Conservation (phyloP, 495 filamentous ascomycete genomes). For the Penicillium diatomitis region DNA sequence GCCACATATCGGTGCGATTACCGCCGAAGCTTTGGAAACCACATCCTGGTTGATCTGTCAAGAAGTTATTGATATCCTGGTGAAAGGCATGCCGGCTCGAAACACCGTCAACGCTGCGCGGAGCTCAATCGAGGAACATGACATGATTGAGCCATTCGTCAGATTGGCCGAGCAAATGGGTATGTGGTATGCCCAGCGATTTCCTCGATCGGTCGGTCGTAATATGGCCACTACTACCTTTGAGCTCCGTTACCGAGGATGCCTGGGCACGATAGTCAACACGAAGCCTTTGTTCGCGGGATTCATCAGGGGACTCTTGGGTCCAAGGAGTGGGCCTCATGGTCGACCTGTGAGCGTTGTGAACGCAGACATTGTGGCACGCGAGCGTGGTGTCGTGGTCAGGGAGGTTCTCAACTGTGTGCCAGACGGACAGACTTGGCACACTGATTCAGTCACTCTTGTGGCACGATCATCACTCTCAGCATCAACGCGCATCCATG, state of each 20-base stretch:
- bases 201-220: slow-evolving; percentile 4
- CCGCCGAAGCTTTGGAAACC: slow-evolving; percentile 66
- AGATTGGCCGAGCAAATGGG: slow-evolving; percentile 60
- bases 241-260: slow-evolving; percentile 60
- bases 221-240: slow-evolving; percentile 45
- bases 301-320: slow-evolving; percentile 57
- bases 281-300: slow-evolving; percentile 63
- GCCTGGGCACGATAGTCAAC: slow-evolving; percentile 50
- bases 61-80: slow-evolving; percentile 58
- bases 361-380: slow-evolving; percentile 58
- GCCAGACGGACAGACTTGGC: slow-evolving; percentile 41
- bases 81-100: slow-evolving; percentile 52
- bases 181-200: slow-evolving; percentile 56
- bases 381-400: slow-evolving; percentile 59
- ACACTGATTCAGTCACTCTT: slow-evolving; percentile 44
- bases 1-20: slow-evolving; percentile 64
- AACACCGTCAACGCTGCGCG: slow-evolving; percentile 65
- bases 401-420: slow-evolving; percentile 54
- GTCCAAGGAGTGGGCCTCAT: slow-evolving; percentile 46
- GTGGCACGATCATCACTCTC: slow-evolving; percentile 28
- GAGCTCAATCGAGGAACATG: slow-evolving; percentile 63
- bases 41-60: slow-evolving; percentile 65
- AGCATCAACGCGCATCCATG: slow-evolving; percentile 12
- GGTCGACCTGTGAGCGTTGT: slow-evolving; percentile 65
- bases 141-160: slow-evolving; percentile 61